A percentile compares a stretch with the other conserved stretches of the same genome.
phyloP scores from a whole-genome alignment of 805 yeast species.

The Debaryomyces maramus region DNA sequence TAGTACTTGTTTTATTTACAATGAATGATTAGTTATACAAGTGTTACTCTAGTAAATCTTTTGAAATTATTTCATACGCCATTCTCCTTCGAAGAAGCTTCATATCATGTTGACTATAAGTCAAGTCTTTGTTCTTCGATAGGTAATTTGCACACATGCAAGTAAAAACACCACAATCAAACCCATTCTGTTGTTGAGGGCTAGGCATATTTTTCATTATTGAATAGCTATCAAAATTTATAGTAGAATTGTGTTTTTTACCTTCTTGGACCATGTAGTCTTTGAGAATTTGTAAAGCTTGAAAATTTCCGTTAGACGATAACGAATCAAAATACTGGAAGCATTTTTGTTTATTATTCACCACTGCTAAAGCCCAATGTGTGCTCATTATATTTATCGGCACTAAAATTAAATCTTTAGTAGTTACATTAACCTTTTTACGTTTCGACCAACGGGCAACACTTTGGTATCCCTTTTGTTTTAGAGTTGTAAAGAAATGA shows the following conservation, averaged over 20 bases:
- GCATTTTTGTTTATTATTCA: constrained; percentile 58
- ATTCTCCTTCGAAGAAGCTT: constrained; percentile 61
- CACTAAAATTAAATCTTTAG: constrained; percentile 65
- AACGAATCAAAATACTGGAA: constrained; percentile 81
- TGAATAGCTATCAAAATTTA: constrained; percentile 21
- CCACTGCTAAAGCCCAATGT: constrained; percentile 90
- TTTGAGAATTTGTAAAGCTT: constrained; percentile 47
- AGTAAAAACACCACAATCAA: constrained; percentile 92
- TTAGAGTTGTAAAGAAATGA: constrained; percentile 77
- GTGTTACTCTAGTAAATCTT: constrained; percentile 25
- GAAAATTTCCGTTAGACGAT: constrained; percentile 42
- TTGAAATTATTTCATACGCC: constrained; percentile 57
- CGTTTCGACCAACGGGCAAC: constrained; percentile 31
- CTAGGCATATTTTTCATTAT: constrained; percentile 34
- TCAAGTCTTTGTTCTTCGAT: constrained; percentile 49
- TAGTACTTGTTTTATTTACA: too few relatives aligned
- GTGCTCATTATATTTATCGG: constrained; percentile 84
- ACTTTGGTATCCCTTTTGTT: constrained; percentile 67
- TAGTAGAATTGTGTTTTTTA: constrained; percentile 39
- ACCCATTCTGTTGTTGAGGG: constrained; percentile 89
- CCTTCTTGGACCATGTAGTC: constrained; percentile 72
- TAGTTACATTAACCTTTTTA: constrained; percentile 47
- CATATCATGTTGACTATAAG: constrained; percentile 71
- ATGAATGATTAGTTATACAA: background rate
- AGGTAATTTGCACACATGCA: constrained; percentile 72